Conservation (phyloP, 805 yeast species). For the Spathaspora passalidarum region DNA sequence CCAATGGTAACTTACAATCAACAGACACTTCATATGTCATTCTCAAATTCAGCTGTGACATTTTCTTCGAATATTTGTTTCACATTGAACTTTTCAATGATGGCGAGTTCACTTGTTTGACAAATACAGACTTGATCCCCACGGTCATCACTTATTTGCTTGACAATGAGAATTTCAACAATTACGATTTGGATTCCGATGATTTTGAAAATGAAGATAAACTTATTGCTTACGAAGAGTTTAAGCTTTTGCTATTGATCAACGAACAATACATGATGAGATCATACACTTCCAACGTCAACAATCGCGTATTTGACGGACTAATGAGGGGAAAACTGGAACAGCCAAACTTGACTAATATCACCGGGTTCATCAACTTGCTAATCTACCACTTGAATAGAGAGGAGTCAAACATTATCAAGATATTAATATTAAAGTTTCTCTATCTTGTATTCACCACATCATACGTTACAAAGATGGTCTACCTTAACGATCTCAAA, state of each 20-base stretch:
- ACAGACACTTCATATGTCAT: slow-evolving; percentile 22
- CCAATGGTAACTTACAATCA: slow-evolving; percentile 16
- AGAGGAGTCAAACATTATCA: slow-evolving; percentile 65
- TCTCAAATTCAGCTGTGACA: slow-evolving; percentile 38
- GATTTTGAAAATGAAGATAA: slow-evolving; percentile 54
- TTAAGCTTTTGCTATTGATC: slow-evolving; percentile 67
- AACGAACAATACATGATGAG: slow-evolving; percentile 87
- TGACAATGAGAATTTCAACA: slow-evolving; percentile 30
- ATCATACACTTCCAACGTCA: slow-evolving; percentile 28
- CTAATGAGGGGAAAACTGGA: slow-evolving; percentile 42
- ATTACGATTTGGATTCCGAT: slow-evolving; percentile 32
- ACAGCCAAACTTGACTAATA: slow-evolving; percentile 18
- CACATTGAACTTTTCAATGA: slow-evolving; percentile 32
- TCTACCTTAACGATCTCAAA: slow-evolving; percentile 80
- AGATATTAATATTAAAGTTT: slow-evolving; percentile 75
- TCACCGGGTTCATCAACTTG: slow-evolving; percentile 70
- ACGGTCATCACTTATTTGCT: slow-evolving; percentile 28
- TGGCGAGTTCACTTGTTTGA: slow-evolving; percentile 28
- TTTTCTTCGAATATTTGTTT: slow-evolving; percentile 39
- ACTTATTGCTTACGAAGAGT: slow-evolving; percentile 54
- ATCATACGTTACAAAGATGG: slow-evolving; percentile 58
- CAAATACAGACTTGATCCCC: slow-evolving; percentile 25
- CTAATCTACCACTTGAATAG: slow-evolving; percentile 64
- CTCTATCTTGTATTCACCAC: slow-evolving; percentile 72
- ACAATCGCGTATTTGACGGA: slow-evolving; percentile 53